phyloP scores from a whole-genome alignment of 2,329 filamentous ascomycete genomes.

The Alternaria conjuncta region DNA sequence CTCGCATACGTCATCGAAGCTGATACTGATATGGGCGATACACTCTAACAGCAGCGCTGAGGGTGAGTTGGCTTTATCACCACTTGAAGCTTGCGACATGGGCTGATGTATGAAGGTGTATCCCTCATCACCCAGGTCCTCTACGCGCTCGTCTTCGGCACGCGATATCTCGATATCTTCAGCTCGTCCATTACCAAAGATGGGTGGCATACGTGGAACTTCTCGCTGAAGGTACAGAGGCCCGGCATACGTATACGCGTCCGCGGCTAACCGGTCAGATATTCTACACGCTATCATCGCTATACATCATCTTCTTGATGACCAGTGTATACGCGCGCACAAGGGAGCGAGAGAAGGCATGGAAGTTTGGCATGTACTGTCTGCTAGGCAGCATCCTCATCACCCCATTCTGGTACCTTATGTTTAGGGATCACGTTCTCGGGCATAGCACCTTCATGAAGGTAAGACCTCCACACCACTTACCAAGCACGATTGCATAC shows the following conservation, averaged over 20 bases:
- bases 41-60: constrained; percentile 87
- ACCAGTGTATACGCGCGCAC: constrained; percentile 84
- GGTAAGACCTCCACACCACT: constrained; percentile 29
- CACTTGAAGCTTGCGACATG: not conserved
- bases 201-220: constrained; percentile 60
- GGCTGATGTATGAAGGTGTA: constrained; percentile 64
- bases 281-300: constrained; percentile 82
- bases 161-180: constrained; percentile 87
- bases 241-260: not conserved
- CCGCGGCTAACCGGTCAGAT: constrained; percentile 53
- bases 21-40: constrained; percentile 88
- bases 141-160: constrained; percentile 84
- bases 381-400: constrained; percentile 69
- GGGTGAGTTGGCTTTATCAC: constrained; percentile 56
- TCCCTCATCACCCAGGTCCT: constrained; percentile 90
- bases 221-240: constrained; percentile 69
- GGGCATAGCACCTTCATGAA: constrained; percentile 43
- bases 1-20: constrained; percentile 84
- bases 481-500: not conserved
- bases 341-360: constrained; percentile 89
- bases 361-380: constrained; percentile 81
- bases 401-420: constrained; percentile 74
- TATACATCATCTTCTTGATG: constrained; percentile 90
- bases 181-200: constrained; percentile 47
- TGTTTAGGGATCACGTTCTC: constrained; percentile 64